These are phyloP conservation scores for Excoecaria agallocha DNA, from an alignment of 345 rosid species.

Conservation along the genomic window DNA sequence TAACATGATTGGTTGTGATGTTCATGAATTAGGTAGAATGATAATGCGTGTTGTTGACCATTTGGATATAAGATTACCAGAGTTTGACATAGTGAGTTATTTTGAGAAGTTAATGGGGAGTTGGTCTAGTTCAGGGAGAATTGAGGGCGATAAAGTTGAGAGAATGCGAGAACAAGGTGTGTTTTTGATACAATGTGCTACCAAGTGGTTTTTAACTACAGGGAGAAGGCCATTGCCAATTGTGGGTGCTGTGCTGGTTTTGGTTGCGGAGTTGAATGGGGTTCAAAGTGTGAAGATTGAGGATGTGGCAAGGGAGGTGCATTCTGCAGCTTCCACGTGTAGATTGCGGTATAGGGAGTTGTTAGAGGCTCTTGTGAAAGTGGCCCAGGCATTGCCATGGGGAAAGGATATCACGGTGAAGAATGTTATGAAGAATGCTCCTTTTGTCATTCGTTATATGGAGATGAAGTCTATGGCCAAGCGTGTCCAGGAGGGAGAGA, in stretches of 20 bases:
- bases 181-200: constrained; percentile 64
- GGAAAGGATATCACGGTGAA: constrained; percentile 66
- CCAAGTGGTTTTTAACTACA: constrained; percentile 70
- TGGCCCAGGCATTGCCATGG: constrained; percentile 76
- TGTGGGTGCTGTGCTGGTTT: constrained; percentile 65
- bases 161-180: constrained; percentile 61
- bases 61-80: constrained; percentile 48
- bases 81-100: constrained; percentile 48
- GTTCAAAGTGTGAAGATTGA: constrained; percentile 44
- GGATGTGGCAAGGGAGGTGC: constrained; percentile 46
- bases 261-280: constrained; percentile 61
- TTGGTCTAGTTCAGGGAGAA: constrained; percentile 24
- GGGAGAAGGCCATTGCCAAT: constrained; percentile 78
- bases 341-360: constrained; percentile 59
- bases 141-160: constrained; percentile 44
- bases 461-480: constrained; percentile 62
- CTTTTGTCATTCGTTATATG: constrained; percentile 56
- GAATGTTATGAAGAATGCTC: constrained; percentile 63
- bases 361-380: constrained; percentile 57
- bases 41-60: constrained; percentile 56
- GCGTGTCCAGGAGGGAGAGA: constrained; percentile 10
- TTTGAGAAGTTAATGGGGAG: constrained; percentile 42
- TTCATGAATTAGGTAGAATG: constrained; percentile 69
- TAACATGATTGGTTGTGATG: constrained; percentile 45
- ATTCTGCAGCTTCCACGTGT: constrained; percentile 41